Evolutionary conservation across 2,329 filamentous ascomycete species (phyloP).

Genomic region (Fusarium sp.): DNA sequence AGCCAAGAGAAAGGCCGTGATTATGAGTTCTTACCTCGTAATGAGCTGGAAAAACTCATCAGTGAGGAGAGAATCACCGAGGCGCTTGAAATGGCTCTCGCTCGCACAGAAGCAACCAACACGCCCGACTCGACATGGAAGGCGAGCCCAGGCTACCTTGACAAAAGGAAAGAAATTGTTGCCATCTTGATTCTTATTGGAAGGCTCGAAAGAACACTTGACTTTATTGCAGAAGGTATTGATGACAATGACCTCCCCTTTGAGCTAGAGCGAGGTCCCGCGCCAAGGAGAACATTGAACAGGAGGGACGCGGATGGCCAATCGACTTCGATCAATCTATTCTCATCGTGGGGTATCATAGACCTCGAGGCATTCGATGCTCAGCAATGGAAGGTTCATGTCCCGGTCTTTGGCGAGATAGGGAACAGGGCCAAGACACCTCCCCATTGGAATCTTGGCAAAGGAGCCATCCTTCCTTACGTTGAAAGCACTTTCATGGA

Average conservation of each 20-base stretch:
- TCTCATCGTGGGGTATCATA: background rate
- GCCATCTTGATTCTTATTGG: constrained; percentile 9
- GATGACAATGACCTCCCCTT: constrained; percentile 12
- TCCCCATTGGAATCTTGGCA: background rate
- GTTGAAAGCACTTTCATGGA: background rate
- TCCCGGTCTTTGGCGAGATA: background rate
- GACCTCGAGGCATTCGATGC: constrained; percentile 2
- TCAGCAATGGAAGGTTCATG: constrained; percentile 6
- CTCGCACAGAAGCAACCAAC: background rate
- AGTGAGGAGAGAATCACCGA: background rate
- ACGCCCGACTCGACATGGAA: background rate
- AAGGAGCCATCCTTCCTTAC: background rate
- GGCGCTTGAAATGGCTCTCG: background rate
- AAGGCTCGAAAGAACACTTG: background rate
- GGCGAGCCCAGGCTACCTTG: background rate
- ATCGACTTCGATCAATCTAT: background rate
- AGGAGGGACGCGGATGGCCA: background rate
- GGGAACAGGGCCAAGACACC: background rate
- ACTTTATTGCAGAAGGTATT: constrained; percentile 12
- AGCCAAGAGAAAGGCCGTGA: background rate
- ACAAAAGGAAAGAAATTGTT: background rate
- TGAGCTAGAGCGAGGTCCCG: background rate
- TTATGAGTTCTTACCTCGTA: background rate
- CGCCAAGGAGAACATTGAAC: background rate
- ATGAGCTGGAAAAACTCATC: background rate